Evolutionary conservation across 169 alveolate species (phyloP), one percentile per base, ranked within the genome.

Genomic region (Theileria sp.): DNA sequence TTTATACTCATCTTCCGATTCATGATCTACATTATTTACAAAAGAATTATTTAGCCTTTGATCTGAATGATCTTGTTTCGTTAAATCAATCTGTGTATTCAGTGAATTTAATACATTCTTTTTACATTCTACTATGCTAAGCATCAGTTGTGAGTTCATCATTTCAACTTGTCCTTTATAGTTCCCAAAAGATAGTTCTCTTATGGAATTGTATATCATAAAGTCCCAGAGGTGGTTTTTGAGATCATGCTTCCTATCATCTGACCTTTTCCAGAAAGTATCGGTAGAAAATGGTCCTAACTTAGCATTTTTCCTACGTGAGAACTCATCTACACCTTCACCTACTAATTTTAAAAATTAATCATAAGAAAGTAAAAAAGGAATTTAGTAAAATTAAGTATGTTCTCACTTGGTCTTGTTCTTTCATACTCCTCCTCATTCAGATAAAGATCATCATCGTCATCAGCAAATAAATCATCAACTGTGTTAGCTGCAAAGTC

Each of bases 151-250:
- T 13, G 86, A 61, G 32, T 75, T 78, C 76, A 83, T 23, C 66
- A 56, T 51, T 56, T 30, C 60, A 17, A 72, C 81, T 12, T 44
- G 19, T 8, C 86, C 25, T 25, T 19, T 58, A 38, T 83, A 83
- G 61, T 36, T 32, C 15, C 83, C 83, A 13, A 49, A 74, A 13
- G 78, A 19, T 64, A 58, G 73, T 65, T 83, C 89, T 30, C 89
- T 51, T 10, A 83, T 32, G 72, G 77, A 76, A 56, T 66, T 74
- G 64, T 23, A 83, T 6, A 83, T 77, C 77, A 67, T 56, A 62
- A 83, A 83, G 60, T 83, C 89, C 89, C 89, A 83, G 25, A 83
- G 74, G 15, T 74, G 71, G 28, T 83, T 78, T 51, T 77, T 83
- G 0, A 54, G 74, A 17, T 81, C 88, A 28, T 12, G n/a, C 23